Base-by-base conservation (phyloP, 2,329 filamentous ascomycete genomes). In the Neonectria hederae region DNA sequence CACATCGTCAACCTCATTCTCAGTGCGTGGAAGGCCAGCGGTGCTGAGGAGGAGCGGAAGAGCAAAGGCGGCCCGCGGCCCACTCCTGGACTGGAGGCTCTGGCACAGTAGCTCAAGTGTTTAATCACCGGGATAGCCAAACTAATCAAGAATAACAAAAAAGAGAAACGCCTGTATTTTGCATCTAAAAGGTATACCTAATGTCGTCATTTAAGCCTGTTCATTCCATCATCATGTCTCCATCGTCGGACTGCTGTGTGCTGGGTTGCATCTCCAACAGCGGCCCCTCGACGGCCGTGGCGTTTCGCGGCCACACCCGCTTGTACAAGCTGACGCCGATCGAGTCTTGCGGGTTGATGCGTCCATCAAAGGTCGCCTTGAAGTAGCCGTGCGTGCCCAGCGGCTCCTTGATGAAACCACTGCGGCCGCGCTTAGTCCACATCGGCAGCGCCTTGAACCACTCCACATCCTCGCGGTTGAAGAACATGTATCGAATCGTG, bases 401-500 rank as follows among this genome's bases (percentile, higher is more conserved):
- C 62, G 91, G 87, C 83, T 99, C 96, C 84, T 97, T 97, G 83
- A 99, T 89, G 78, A 90, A 97, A 9, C 96, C 96, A 70, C 89
- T 92, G 66, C 96, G 86, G 7, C 96, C 96, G 30, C 95, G 83
- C 82, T 89, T 92, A 5, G 96, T 99, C 94, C 95, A 99, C 68
- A 99, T 81, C 65, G 96, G 95, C 76, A 99, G 79, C 1, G 95
- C 95, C 83, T 97, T 97, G 87, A 98, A 99, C 94, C 96, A 99
- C 71, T 92, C 89, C 32, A 99, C 93, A 70, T 99, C 97, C 74
- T 95, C 93, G 53, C 91, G 85, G 83, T 95, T 97, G 89, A 99
- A 99, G 86, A 99, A 99, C 97, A 99, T 99, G 86, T 99, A 99
- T 30, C 96, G 91, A 51, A 99, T 90, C 0, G 97, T 99, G 64